These are phyloP conservation scores for Phytopythium vexans DNA, from an alignment of 352 stramenopile species.

Conservation along the genomic window DNA sequence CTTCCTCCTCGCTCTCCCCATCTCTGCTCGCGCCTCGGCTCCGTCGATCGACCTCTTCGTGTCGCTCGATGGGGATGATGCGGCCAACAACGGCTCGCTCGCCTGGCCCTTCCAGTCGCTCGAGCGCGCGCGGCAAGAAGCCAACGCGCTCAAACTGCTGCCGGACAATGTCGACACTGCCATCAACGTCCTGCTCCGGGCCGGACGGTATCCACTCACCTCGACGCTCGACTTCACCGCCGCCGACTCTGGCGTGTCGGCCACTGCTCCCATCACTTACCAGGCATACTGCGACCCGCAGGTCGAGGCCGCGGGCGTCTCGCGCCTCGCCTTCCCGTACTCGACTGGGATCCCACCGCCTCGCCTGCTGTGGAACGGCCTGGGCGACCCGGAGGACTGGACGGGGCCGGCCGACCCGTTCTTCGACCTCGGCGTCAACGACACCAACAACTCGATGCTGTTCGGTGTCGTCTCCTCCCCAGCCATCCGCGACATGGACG, in stretches of 20 bases:
- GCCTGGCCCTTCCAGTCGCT: slow-evolving; percentile 47
- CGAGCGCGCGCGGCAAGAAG: slow-evolving; percentile 35
- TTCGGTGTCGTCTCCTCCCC: background rate
- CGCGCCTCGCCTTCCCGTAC: slow-evolving; percentile 49
- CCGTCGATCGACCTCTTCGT: slow-evolving; percentile 49
- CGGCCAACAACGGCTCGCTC: slow-evolving; percentile 42
- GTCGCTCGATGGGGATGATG: slow-evolving; percentile 39
- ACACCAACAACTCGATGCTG: slow-evolving; percentile 38
- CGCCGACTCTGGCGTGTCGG: slow-evolving; percentile 34
- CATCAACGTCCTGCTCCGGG: slow-evolving; percentile 63
- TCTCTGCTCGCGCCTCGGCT: background rate
- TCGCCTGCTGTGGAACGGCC: slow-evolving; percentile 63
- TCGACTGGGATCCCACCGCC: slow-evolving; percentile 29
- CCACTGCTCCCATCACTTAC: slow-evolving; percentile 43
- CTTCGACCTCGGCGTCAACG: slow-evolving; percentile 48
- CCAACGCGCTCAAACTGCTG: slow-evolving; percentile 21
- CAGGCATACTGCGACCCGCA: slow-evolving; percentile 62
- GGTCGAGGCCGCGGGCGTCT: slow-evolving; percentile 26
- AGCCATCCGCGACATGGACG: slow-evolving; percentile 13
- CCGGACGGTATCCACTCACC: slow-evolving; percentile 45
- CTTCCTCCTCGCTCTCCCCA: background rate
- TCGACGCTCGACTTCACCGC: slow-evolving; percentile 50
- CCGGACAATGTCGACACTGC: slow-evolving; percentile 16
- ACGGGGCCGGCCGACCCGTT: slow-evolving; percentile 57
- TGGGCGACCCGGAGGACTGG: slow-evolving; percentile 39